A percentile compares a stretch with the other conserved stretches of the same genome.
Conservation (phyloP, 177 flowering plant species). For the Vitis hybrid region DNA sequence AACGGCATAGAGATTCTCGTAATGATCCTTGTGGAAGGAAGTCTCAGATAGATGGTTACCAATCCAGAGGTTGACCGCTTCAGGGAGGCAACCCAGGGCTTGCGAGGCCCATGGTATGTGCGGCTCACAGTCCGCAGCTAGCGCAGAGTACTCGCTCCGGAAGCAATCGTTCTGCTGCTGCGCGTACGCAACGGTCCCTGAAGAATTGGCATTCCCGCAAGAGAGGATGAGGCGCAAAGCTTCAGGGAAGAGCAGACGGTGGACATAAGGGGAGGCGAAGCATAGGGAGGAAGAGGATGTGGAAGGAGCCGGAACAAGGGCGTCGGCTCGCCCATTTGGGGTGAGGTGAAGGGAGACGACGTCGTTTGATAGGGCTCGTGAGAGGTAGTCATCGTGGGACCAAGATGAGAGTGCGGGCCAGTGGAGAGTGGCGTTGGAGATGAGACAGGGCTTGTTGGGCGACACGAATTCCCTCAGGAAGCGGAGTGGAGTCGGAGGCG, state of each 20-base stretch:
- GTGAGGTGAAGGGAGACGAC: constrained; percentile 79
- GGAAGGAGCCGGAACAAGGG: constrained; percentile 45
- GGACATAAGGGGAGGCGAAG: constrained; percentile 75
- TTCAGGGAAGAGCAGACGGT: constrained; percentile 42
- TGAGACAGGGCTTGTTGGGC: constrained; percentile 82
- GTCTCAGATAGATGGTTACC: constrained; percentile 73
- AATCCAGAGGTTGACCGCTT: constrained; percentile 94
- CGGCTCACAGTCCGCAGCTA: constrained; percentile 57
- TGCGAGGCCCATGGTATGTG: constrained; percentile 80
- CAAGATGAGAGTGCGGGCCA: constrained; percentile 76
- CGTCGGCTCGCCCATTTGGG: constrained; percentile 73
- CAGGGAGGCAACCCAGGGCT: constrained; percentile 77
- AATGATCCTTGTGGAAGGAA: constrained; percentile 94
- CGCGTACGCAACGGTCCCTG: constrained; percentile 56
- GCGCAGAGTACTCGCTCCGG: constrained; percentile 52
- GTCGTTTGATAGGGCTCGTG: constrained; percentile 35
- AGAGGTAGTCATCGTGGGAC: constrained; percentile 50
- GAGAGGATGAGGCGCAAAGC: constrained; percentile 46
- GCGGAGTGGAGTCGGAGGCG: constrained; percentile 66
- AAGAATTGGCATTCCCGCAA: neutral
- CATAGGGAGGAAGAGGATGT: constrained; percentile 34
- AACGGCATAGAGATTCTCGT: constrained; percentile 92
- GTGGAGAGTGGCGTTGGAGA: constrained; percentile 69
- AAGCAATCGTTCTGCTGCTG: constrained; percentile 96
- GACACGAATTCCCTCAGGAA: constrained; percentile 77